Base-by-base conservation (phyloP, 2,329 filamentous ascomycete genomes). In the Sordariomycetes sp. region DNA sequence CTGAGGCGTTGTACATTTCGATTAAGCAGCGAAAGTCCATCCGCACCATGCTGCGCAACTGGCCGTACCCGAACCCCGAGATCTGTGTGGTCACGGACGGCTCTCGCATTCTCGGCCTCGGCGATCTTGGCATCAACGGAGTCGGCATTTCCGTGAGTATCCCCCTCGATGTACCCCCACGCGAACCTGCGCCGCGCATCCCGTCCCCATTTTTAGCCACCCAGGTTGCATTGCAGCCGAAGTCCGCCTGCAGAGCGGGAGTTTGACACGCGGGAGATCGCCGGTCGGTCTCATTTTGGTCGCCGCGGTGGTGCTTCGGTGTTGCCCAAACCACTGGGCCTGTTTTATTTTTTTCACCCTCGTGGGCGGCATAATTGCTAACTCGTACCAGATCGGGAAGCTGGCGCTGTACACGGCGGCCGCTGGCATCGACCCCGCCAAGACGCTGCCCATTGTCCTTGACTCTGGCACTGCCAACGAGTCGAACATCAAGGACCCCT, bases 11-110 rank as follows among this genome's bases (percentile, higher is more conserved):
- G 74, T 99, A 97, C 77, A 89, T 99, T 63, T 97, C 92, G 61
- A 97, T 90, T 74, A 89, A 90, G 74, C 93, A 99, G 78, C 86
- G 89, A 63, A 94, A 92, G 69, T 90, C 93, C 62, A 89, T 97
- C 63, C 84, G 85, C 67, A 87, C 88, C 53, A 92, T 97, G 70
- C 85, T 97, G 64, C 79, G 85, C 69, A 97, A 97, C 74, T 99
- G 94, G 94, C 91, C 90, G 32, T 87, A 94, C 71, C 75, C 81
- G 63, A 84, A 90, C 63, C 93, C 96, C 35, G 90, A 97, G 72
- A 99, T 99, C 69, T 96, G 91, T 68, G 92, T 96, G 70, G 87
- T 99, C 65, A 97, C 94, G 18, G 94, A 99, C 71, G 94, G 94
- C 61, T 97, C 92, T 54, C 88, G 94, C 64, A 97, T 86, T 72